A percentile compares a stretch with the other conserved stretches of the same genome.
These are phyloP conservation scores for Talaromyces amestolkiae DNA, from an alignment of 2,329 filamentous ascomycete species.

Conservation along the genomic window DNA sequence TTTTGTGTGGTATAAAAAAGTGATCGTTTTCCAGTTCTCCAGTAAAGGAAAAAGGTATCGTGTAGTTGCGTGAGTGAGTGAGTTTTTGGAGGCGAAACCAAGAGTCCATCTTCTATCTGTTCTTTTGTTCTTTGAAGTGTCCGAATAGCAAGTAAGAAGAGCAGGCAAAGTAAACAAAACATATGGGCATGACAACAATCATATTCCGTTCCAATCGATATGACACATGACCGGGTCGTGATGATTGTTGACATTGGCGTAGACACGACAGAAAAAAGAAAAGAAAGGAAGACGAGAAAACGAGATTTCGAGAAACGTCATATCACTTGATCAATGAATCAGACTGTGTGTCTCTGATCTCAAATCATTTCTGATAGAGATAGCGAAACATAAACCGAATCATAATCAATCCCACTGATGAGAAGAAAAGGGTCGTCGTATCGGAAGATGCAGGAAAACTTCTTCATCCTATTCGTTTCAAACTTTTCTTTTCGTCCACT, in stretches of 20 bases:
- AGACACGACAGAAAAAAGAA: slow-evolving; percentile 3
- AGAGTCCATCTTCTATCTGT: slow-evolving; percentile 52
- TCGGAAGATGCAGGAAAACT: slow-evolving; percentile 6
- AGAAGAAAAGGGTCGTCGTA: slow-evolving; percentile 2
- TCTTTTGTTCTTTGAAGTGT: slow-evolving; percentile 27
- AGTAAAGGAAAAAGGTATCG: background rate
- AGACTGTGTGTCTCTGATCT: background rate
- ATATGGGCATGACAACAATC: slow-evolving; percentile 4
- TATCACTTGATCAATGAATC: background rate
- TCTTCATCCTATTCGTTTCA: slow-evolving; percentile 12
- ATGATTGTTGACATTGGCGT: slow-evolving; percentile 1
- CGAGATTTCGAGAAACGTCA: slow-evolving; percentile 1
- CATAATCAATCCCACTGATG: slow-evolving; percentile 3
- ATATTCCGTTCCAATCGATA: slow-evolving; percentile 6
- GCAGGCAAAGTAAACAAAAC: slow-evolving; percentile 24
- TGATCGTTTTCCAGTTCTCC: background rate
- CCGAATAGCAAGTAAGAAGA: slow-evolving; percentile 5
- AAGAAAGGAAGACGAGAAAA: slow-evolving; percentile 5
- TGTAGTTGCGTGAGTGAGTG: background rate
- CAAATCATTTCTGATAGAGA: background rate
- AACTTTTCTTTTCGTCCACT: slow-evolving; percentile 20
- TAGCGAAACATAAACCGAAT: background rate
- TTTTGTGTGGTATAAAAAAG: slow-evolving; percentile 53
- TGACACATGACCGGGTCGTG: slow-evolving; percentile 5
- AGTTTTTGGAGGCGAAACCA: slow-evolving; percentile 33